Base-by-base conservation (phyloP, 345 rosid species). In the Mallotus nudiflorus region DNA sequence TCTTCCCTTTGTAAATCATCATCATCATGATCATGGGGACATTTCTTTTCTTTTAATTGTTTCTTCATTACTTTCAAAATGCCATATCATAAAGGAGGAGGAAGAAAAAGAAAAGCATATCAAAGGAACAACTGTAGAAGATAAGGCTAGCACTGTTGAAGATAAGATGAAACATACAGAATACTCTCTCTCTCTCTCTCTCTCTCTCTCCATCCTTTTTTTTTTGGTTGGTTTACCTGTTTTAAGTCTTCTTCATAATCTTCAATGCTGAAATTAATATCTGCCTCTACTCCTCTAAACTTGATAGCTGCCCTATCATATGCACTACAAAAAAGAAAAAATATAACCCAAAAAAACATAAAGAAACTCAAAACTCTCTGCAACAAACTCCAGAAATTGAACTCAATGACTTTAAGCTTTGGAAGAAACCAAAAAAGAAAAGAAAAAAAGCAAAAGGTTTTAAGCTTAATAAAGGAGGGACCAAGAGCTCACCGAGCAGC, bases 221-320 rank as follows among this genome's bases (percentile, higher is more conserved):
- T 15, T 64, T 50, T 67, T 14, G n/a, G n/a, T 19, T 19, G 13
- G n/a, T 39, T 28, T 55, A 90, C 99, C 97, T 95, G 98, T 77
- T 95, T 89, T 82, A 90, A 73, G 88, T 92, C 98, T 3, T 88
- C 91, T 28, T 89, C 87, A 71, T 95, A 95, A 71, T 95, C 94
- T 75, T 87, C 96, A 51, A 89, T 82, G 42, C 83, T 81, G 50
- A 95, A 95, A 79, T 95, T 95, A 44, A 95, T 95, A 71, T 95
- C 99, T 16, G 99, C 99, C 70, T 92, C 94, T 68, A 78, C 87
- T 66, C 99, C 98, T 65, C 99, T 77, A 78, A 95, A 95, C 82
- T 95, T 95, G 72, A 92, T 89, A 9, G 99, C 99, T 27, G 99
- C 99, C 67, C 97, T 86, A 82, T 95, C 99, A 70, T 95, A 95